Base-by-base conservation (phyloP, 2,329 filamentous ascomycete species). In the Fusarium zealandicum region DNA sequence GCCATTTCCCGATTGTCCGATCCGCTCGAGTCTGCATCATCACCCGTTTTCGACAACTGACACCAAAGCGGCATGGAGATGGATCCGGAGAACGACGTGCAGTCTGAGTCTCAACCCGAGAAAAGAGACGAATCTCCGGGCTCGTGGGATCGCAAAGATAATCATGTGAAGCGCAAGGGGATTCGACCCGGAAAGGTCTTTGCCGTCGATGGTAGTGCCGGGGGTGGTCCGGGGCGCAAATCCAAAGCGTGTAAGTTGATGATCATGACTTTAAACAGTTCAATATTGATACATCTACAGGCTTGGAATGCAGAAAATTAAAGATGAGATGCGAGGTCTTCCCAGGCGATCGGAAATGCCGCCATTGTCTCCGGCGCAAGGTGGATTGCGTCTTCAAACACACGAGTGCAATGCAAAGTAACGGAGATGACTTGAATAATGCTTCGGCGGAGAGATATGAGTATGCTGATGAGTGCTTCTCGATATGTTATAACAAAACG, bases 281-380 rank as follows among this genome's bases (percentile, higher is more conserved):
- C 16, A 1, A 36, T 6, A 6, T 22, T 49, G 16, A 51, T 33
- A 6, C 6, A 18, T 9, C 14, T 18, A 5, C 11, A 60, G 57
- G 57, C 11, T 32, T 50, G 12, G 53, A 60, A 30, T 60, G 57
- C 13, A 49, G 46, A 16, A 60, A 60, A 16, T 14, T 60, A 8
- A 60, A 60, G 43, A 60, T 60, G 45, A 43, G 43, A 53, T 60
- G 57, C 14, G 53, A 60, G 22, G 39, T 54, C 28, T 57, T 54
- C 25, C 53, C 57, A 4, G 57, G 53, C 3, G 57, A 60, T 33
- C 40, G 49, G 6, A 57, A 57, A 35, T 60, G 57, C 18, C 49
- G 57, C 3, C 53, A 54, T 14, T 60, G 57, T 27, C 41, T 57
- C 10, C 37, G 49, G n/a, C 42, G 57, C 16, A 60, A 57, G 38